Percentiles rank a stretch among this genome's conserved stretches.
Conservation (phyloP, 2,329 filamentous ascomycete genomes). For the Sclerotinia glacialis region DNA sequence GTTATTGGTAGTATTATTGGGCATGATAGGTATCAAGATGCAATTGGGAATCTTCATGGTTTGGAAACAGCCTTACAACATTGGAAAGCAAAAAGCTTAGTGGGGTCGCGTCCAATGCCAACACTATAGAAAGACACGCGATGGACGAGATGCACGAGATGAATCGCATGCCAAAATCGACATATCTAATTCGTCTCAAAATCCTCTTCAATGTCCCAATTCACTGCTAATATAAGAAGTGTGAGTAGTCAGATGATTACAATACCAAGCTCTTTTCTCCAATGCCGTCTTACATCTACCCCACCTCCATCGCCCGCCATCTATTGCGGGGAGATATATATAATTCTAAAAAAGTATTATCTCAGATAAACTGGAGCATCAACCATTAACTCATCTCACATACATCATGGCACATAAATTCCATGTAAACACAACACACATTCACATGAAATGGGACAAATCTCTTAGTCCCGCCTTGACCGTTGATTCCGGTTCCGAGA, state of each 20-base stretch:
- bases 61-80: background rate
- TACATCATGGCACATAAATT: constrained; percentile 27
- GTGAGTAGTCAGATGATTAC: too few relatives aligned
- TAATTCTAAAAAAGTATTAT: background rate
- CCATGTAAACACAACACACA: constrained; percentile 29
- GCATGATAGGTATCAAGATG: background rate
- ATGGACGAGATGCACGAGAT: background rate
- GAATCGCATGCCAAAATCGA: background rate
- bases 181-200: too few relatives aligned
- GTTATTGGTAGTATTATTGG: background rate
- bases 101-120: constrained; percentile 7
- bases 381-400: background rate
- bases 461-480: constrained; percentile 46
- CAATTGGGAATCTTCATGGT: background rate
- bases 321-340: background rate
- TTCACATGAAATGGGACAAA: constrained; percentile 51
- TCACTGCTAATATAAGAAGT: too few relatives aligned
- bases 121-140: background rate
- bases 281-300: constrained; percentile 2
- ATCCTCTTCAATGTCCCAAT: too few relatives aligned
- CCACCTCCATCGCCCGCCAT: background rate
- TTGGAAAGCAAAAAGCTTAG: constrained; percentile 12
- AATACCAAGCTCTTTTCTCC: background rate
- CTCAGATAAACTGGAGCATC: background rate
- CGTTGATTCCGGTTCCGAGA: constrained; percentile 47